A percentile compares a stretch with the other conserved stretches of the same genome.
Conservation (phyloP, 2,329 filamentous ascomycete species). For the Escovopsis sp. region DNA sequence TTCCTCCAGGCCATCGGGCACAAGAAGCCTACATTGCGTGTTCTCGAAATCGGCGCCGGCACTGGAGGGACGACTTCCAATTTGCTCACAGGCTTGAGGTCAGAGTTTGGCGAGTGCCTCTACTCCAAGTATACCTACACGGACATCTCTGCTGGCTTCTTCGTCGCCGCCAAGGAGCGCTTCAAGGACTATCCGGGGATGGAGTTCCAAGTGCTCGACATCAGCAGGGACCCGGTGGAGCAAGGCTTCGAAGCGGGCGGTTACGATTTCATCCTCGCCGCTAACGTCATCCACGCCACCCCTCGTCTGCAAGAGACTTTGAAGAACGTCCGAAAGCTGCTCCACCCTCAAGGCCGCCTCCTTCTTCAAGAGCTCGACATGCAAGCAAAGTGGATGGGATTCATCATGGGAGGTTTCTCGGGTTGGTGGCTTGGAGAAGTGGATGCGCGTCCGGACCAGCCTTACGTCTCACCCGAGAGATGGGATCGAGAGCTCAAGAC, state of each 20-base stretch:
- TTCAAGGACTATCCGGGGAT: slow-evolving; percentile 10
- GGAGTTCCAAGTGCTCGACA: slow-evolving; percentile 17
- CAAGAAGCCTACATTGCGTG: background rate
- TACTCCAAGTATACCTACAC: slow-evolving; percentile 19
- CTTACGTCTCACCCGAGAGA: slow-evolving; percentile 11
- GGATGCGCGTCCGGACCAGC: slow-evolving; percentile 14
- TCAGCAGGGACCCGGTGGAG: slow-evolving; percentile 13
- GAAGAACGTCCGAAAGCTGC: slow-evolving; percentile 10
- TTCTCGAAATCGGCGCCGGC: background rate
- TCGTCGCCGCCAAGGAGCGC: slow-evolving; percentile 10
- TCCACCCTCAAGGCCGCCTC: slow-evolving; percentile 18
- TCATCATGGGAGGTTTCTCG: slow-evolving; percentile 9
- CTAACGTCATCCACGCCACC: slow-evolving; percentile 17
- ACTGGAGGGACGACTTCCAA: background rate
- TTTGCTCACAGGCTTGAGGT: background rate
- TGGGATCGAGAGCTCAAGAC: slow-evolving; percentile 16
- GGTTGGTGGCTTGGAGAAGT: slow-evolving; percentile 9
- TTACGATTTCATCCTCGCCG: slow-evolving; percentile 17
- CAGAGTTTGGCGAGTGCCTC: background rate
- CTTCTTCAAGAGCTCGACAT: slow-evolving; percentile 14
- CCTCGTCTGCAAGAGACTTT: slow-evolving; percentile 12
- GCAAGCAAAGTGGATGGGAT: slow-evolving; percentile 8
- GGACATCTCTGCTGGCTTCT: slow-evolving; percentile 20
- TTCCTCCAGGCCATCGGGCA: background rate
- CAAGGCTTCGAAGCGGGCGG: slow-evolving; percentile 14